A percentile compares a stretch with the other conserved stretches of the same genome.
These are phyloP conservation scores for Phytopythium boreale DNA, from an alignment of 352 stramenopile genomes.

Conservation along the genomic window DNA sequence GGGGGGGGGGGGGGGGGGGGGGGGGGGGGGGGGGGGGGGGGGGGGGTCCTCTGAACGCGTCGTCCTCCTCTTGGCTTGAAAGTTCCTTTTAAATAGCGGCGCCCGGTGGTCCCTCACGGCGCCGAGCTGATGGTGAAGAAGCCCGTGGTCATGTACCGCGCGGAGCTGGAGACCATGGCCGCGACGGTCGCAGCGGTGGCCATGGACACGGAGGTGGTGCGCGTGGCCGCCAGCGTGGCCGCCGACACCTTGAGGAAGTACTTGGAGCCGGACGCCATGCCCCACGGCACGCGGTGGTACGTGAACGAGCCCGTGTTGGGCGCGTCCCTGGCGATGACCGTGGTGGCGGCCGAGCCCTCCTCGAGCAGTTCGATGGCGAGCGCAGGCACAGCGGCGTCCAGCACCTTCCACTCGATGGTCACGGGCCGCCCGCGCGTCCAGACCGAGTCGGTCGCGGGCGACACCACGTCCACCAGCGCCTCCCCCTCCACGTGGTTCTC, in stretches of 20 bases:
- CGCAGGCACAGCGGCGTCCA: constrained; percentile 41
- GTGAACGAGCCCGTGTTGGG: constrained; percentile 72
- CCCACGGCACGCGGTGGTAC: constrained; percentile 80
- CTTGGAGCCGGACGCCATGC: constrained; percentile 68
- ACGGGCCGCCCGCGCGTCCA: constrained; percentile 74
- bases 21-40: too few relatives aligned
- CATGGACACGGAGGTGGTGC: background rate
- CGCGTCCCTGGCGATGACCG: constrained; percentile 48
- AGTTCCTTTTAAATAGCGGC: constrained; percentile 1
- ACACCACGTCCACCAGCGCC: constrained; percentile 34
- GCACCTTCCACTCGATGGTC: constrained; percentile 69
- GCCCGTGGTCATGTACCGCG: constrained; percentile 51
- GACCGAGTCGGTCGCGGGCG: constrained; percentile 40
- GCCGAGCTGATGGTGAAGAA: constrained; percentile 75
- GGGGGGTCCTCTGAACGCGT: too few relatives aligned
- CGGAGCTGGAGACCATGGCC: constrained; percentile 69
- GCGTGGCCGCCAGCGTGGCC: background rate
- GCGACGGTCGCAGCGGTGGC: constrained; percentile 39
- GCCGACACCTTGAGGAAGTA: constrained; percentile 77
- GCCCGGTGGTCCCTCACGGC: constrained; percentile 12
- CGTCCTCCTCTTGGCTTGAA: too few relatives aligned
- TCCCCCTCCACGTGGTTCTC: constrained; percentile 36
- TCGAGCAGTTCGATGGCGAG: constrained; percentile 74
- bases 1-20: too few relatives aligned
- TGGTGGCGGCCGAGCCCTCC: constrained; percentile 58